Evolutionary conservation across 1,139 yeast genomes (phyloP).

Genomic region (Debaryomyces subglobosus): DNA sequence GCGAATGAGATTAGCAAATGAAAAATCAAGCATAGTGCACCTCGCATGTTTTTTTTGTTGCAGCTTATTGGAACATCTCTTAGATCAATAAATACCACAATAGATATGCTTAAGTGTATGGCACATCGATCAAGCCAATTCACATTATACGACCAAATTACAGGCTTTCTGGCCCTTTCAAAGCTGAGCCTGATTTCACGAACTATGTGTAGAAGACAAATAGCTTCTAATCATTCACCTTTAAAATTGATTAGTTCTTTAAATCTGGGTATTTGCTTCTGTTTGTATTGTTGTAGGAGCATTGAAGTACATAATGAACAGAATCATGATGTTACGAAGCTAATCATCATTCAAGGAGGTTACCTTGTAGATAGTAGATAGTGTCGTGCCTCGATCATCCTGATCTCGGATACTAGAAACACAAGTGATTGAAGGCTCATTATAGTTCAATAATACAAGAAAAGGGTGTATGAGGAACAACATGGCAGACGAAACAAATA

Average conservation of each 20-base stretch:
- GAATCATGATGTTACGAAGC: not conserved
- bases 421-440: not conserved
- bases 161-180: not conserved
- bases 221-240: not conserved
- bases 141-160: not conserved
- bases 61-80: not conserved
- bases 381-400: conserved; percentile 11
- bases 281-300: not conserved
- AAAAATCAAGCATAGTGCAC: conserved; percentile 3
- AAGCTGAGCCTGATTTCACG: not conserved
- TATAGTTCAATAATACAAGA: not conserved
- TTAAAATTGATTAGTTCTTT: not conserved
- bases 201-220: not conserved
- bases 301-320: not conserved
- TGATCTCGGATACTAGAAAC: conserved; percentile 5
- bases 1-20: not conserved
- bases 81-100: not conserved
- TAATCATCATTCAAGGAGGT: not conserved
- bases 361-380: not conserved
- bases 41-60: not conserved
- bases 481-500: conserved; percentile 20
- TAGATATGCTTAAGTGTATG: not conserved
- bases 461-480: not conserved
- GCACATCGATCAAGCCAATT: not conserved
- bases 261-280: not conserved